Base-by-base conservation (phyloP, 106 monocot genomes). In the Platanthera zijinensis region DNA sequence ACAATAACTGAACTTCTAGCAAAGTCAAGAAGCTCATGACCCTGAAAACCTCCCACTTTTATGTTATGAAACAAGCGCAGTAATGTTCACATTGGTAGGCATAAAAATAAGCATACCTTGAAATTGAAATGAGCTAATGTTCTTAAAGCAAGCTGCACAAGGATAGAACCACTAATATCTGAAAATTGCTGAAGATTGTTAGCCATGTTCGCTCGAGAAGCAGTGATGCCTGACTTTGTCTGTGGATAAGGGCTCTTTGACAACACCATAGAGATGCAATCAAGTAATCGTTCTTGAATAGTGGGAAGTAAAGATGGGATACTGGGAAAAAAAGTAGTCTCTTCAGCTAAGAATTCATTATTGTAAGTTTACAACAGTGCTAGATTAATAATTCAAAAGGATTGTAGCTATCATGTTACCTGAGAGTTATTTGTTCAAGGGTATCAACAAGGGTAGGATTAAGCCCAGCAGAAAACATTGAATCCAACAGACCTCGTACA, bases 21-120 rank as follows among this genome's bases (percentile, higher is more conserved):
- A 86, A 97, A 97, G 57, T 85, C 87, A 22, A 97, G 87, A 78
- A 97, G 91, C 67, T 94, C 96, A 80, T 97, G 86, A 77, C 94
- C 96, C 96, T 97, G 86, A 57, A 80, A 78, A 80, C 11, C 77
- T 8, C 32, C 78, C 64, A 39, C 0, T 69, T 80, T 57, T 49
- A 72, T 69, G 10, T 74, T 64, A 73, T 25, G 9, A 21, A 18
- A 74, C 46, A 74, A 45, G 1, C 5, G 25, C 50, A 4, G 51
- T 81, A 18, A 82, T 51, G 22, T 17, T 10, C 7, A 14, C 77
- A 54, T 19, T 57, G 21, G 39, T 10, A 76, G 30, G 74, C 47
- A 71, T 15, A 14, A 52, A 77, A 13, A 71, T 68, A 72, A 81
- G n/a, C 71, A 15, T 61, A 89, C 96, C 96, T 91, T 93, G 64